Percentiles rank a stretch among this genome's conserved stretches.
phyloP scores from a whole-genome alignment of 1,139 yeast genomes.

The Pichia sp. region DNA sequence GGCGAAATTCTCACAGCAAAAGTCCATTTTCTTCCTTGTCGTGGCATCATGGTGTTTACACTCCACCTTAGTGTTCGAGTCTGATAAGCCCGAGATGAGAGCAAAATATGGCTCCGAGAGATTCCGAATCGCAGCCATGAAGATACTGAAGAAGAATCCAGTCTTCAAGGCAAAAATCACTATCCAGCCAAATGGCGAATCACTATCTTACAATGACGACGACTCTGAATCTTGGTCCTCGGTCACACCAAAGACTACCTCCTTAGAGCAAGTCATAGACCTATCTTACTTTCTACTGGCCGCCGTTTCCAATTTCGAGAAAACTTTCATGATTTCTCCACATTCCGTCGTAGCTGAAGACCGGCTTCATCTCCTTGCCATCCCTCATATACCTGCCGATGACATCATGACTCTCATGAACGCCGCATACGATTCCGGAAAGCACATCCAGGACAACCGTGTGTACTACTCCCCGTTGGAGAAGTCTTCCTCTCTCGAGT shows the following conservation, averaged over 20 bases:
- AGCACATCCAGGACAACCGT: slow-evolving; percentile 43
- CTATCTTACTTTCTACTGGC: slow-evolving; percentile 68
- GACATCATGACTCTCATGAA: slow-evolving; percentile 54
- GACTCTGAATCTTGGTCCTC: neutral
- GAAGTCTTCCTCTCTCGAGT: slow-evolving; percentile 23
- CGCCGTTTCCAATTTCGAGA: slow-evolving; percentile 61
- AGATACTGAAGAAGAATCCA: slow-evolving; percentile 47
- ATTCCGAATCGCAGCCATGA: slow-evolving; percentile 63
- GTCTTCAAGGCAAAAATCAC: slow-evolving; percentile 41
- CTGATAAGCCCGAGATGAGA: slow-evolving; percentile 65
- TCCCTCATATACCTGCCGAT: slow-evolving; percentile 38
- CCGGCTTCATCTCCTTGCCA: slow-evolving; percentile 51
- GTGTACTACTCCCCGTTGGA: slow-evolving; percentile 39
- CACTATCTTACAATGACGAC: slow-evolving; percentile 25
- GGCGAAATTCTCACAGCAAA: neutral
- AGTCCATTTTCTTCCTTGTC: slow-evolving; percentile 45
- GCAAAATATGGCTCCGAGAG: slow-evolving; percentile 55
- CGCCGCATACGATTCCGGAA: slow-evolving; percentile 54
- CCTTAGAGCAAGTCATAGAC: neutral
- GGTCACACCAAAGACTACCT: neutral
- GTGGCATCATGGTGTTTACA: slow-evolving; percentile 86
- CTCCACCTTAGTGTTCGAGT: slow-evolving; percentile 76
- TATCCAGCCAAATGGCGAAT: slow-evolving; percentile 2
- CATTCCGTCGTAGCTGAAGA: slow-evolving; percentile 48
- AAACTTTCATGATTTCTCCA: slow-evolving; percentile 71